phyloP scores from a whole-genome alignment of 2,329 filamentous ascomycete species.

The Passalora sequoiae region DNA sequence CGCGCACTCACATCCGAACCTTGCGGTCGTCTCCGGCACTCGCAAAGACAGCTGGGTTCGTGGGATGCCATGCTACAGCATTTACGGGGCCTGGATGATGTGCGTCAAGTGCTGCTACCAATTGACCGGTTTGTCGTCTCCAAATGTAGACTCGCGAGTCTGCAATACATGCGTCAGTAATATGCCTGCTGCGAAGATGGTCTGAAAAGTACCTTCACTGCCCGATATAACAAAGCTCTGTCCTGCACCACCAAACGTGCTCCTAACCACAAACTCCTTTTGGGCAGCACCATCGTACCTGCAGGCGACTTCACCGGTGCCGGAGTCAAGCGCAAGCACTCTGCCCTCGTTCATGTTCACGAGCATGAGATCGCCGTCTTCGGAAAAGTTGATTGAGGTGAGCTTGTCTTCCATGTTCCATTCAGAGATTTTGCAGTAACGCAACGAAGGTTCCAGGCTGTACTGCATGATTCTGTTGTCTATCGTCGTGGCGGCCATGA shows the following conservation, averaged over 20 bases:
- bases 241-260: conserved; percentile 78
- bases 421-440: conserved; percentile 65
- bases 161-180: conserved; percentile 34
- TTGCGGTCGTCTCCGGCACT: conserved; percentile 83
- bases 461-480: conserved; percentile 71
- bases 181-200: no score
- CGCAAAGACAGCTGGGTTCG: conserved; percentile 76
- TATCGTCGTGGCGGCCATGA: conserved; percentile 72
- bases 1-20: conserved; percentile 69
- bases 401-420: conserved; percentile 64
- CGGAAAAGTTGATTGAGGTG: conserved; percentile 75
- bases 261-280: conserved; percentile 72
- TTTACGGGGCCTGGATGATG: conserved; percentile 76
- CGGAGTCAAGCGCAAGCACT: conserved; percentile 72
- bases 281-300: conserved; percentile 72
- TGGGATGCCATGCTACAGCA: conserved; percentile 82
- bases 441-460: conserved; percentile 59
- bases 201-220: conserved; percentile 86
- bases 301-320: conserved; percentile 64
- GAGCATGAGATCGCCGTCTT: conserved; percentile 74
- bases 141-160: conserved; percentile 76
- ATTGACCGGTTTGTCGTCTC: conserved; percentile 75
- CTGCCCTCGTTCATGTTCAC: conserved; percentile 75
- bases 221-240: conserved; percentile 90
- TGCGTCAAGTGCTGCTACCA: conserved; percentile 70